Evolutionary conservation across 148 eudicot species (phyloP).

Genomic region (Linanthus parryae): DNA sequence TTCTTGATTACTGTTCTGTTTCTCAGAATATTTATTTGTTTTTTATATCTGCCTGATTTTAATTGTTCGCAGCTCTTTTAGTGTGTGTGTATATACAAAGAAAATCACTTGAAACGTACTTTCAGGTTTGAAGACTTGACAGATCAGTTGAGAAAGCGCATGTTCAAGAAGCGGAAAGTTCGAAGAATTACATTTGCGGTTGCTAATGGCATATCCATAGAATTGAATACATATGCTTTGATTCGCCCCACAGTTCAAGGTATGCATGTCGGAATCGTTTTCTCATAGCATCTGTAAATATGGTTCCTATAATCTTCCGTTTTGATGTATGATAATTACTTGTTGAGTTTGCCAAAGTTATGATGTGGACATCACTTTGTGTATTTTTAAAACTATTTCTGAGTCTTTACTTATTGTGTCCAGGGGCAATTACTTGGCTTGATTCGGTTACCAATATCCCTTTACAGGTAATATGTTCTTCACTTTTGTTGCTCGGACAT

Average conservation of each 20-base stretch:
- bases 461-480: slow-evolving; percentile 48
- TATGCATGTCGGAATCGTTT: slow-evolving; percentile 14
- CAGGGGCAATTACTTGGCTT: slow-evolving; percentile 86
- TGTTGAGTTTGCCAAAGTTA: not conserved
- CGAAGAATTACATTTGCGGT: slow-evolving; percentile 67
- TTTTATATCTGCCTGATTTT: not conserved
- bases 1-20: too few species aligned
- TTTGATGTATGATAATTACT: not conserved
- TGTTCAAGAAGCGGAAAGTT: slow-evolving; percentile 87
- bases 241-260: slow-evolving; percentile 93
- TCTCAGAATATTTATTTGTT: too few species aligned
- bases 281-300: too few species aligned
- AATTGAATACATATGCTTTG: slow-evolving; percentile 83
- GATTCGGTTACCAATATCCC: slow-evolving; percentile 90
- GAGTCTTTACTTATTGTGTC: slow-evolving; percentile 13
- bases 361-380: not conserved
- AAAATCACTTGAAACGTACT: not conserved
- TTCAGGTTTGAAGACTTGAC: slow-evolving; percentile 80
- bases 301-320: too few species aligned
- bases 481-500: not conserved
- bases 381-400: slow-evolving; percentile 3
- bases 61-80: not conserved
- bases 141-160: slow-evolving; percentile 74
- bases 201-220: slow-evolving; percentile 72
- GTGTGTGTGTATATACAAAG: not conserved